Evolutionary conservation across 1,139 yeast species (phyloP), one percentile per base, ranked within the genome.

Genomic region (Sugiyamaella japonica): DNA sequence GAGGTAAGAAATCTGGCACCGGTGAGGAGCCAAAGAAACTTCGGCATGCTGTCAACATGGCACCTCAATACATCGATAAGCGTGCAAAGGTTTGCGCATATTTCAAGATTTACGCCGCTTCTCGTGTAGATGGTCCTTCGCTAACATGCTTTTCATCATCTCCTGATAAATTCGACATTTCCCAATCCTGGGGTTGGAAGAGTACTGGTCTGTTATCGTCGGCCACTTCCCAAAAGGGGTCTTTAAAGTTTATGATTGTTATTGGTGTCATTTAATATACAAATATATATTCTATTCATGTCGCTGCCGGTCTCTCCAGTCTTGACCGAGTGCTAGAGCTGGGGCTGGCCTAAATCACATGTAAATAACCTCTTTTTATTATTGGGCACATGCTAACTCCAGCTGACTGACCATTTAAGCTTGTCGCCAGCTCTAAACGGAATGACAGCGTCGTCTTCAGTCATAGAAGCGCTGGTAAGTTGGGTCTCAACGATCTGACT

Each of bases 371-470:
- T n/a, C n/a, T n/a, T n/a, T n/a, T n/a, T n/a, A n/a, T n/a, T n/a
- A n/a, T n/a, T n/a, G n/a, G n/a, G 20, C 12, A 29, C 7, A 15
- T 13, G 41, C 31, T 53, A 57, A 7, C 39, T 49, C 97, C 97
- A 91, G 70, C 85, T 86, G 10, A 83, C 80, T n/a, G 81, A 70
- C 90, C 96, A 93, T 37, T 77, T 67, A 50, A 93, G 76, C 55
- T 75, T 79, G 54, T 86, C 84, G 17, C 96, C 97, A 10, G 97
- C 91, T 65, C 78, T 80, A 76, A 93, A 93, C n/a, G 98, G 98
- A 20, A 89, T 93, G 43, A 93, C 90, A 7, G 76, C 75, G 5
- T 73, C 76, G n/a, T 74, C 77, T 5, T 71, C 70, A 7, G 73
- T 75, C 3, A 71, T 70, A 5, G 32, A 34, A 5, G 37, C 16